Conservation (phyloP, 305 asterid species). For the Stenogyne calaminthoides region DNA sequence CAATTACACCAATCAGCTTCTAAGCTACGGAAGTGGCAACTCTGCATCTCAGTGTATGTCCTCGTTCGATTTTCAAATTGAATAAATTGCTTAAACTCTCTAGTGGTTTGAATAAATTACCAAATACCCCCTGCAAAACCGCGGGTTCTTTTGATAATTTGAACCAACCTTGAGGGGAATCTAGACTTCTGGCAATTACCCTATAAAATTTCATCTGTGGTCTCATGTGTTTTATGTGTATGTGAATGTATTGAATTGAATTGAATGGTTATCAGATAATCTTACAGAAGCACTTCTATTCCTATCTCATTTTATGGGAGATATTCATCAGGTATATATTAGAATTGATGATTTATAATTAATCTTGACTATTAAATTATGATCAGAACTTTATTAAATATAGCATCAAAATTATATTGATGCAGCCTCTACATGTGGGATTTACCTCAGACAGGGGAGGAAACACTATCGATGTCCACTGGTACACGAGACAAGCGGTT, state of each 20-base stretch:
- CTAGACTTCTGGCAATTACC: no score
- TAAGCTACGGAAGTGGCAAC: conserved; percentile 37
- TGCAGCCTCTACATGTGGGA: conserved; percentile 86
- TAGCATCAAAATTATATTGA: background rate
- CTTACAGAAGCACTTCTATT: conserved; percentile 81
- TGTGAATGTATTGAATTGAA: background rate
- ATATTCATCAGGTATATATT: conserved; percentile 69
- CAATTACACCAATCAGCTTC: conserved; percentile 84
- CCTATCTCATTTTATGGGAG: conserved; percentile 88
- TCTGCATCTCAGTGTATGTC: conserved; percentile 51
- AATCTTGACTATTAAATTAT: background rate
- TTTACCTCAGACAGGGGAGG: conserved; percentile 70
- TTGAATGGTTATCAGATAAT: conserved; percentile 56
- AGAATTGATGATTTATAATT: background rate
- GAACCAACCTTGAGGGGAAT: no score
- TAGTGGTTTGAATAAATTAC: background rate
- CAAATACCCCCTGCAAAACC: background rate
- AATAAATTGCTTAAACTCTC: background rate
- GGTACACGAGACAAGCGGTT: conserved; percentile 72
- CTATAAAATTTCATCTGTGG: background rate
- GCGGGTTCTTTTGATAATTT: no score
- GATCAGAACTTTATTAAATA: background rate
- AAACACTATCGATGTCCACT: conserved; percentile 73
- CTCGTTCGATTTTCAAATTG: background rate
- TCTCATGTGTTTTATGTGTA: background rate